phyloP scores from a whole-genome alignment of 257 asterid genomes.

The Marsdenia floribunda region DNA sequence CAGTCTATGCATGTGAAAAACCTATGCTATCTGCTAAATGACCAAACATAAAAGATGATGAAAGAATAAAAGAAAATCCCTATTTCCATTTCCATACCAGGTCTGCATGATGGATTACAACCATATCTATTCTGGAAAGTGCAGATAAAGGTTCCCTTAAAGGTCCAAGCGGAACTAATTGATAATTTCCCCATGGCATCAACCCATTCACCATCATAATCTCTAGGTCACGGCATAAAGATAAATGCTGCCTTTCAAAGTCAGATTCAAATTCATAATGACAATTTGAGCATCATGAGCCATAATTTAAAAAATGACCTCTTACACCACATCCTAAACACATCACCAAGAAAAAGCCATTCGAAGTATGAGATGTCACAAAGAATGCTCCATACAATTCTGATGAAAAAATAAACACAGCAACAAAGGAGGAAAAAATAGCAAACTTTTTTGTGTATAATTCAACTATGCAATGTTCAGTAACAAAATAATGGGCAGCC shows the following conservation, averaged over 20 bases:
- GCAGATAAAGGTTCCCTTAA: constrained; percentile 85
- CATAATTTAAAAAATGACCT: background rate
- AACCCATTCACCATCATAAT: constrained; percentile 89
- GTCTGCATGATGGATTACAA: constrained; percentile 81
- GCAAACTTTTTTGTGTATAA: background rate
- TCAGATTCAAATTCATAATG: constrained; percentile 14
- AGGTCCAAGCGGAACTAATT: constrained; percentile 79
- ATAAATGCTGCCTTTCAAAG: constrained; percentile 67
- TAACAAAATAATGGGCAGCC: constrained; percentile 12
- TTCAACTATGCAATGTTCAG: background rate
- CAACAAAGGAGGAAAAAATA: background rate
- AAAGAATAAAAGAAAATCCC: constrained; percentile 5
- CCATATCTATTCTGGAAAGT: constrained; percentile 58
- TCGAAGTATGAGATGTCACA: background rate
- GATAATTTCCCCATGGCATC: constrained; percentile 86
- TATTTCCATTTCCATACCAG: constrained; percentile 42
- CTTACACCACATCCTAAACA: background rate
- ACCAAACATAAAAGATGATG: background rate
- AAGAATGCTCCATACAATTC: background rate
- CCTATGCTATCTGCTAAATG: background rate
- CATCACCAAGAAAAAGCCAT: background rate
- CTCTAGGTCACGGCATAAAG: constrained; percentile 67
- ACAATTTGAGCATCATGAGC: background rate
- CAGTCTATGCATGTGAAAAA: background rate
- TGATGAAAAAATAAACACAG: background rate